Percentiles rank a stretch among this genome's conserved stretches.
These are phyloP conservation scores for Ophiostoma montium DNA, from an alignment of 2,329 filamentous ascomycete genomes.

Conservation along the genomic window DNA sequence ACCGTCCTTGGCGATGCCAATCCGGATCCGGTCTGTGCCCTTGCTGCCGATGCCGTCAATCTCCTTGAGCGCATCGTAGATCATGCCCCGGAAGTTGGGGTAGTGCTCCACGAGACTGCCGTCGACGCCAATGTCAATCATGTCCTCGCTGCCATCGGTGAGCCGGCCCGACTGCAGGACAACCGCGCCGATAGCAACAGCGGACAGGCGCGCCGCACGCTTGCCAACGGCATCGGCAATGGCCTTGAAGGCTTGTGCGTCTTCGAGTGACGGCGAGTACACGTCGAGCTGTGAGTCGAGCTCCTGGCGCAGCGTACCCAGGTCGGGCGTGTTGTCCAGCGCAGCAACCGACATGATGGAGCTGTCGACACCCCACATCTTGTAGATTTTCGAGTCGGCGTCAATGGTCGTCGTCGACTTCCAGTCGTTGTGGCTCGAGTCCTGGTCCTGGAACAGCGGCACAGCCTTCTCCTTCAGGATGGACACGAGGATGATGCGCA, in stretches of 20 bases:
- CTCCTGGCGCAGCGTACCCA: conserved; percentile 60
- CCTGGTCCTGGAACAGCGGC: conserved; percentile 62
- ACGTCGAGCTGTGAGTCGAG: conserved; percentile 66
- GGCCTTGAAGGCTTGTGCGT: conserved; percentile 76
- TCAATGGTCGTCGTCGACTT: conserved; percentile 56
- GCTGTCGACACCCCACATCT: conserved; percentile 82
- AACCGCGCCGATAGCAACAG: conserved; percentile 75
- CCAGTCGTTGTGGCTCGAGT: conserved; percentile 57
- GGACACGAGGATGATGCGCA: conserved; percentile 61
- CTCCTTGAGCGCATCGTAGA: conserved; percentile 65
- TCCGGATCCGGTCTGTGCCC: conserved; percentile 76
- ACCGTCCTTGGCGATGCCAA: conserved; percentile 94
- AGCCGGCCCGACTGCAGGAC: conserved; percentile 70
- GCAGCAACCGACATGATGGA: conserved; percentile 79
- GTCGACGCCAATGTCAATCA: conserved; percentile 84
- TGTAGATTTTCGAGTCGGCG: conserved; percentile 52
- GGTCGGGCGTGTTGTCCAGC: conserved; percentile 58
- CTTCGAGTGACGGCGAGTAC: conserved; percentile 62
- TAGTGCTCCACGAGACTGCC: conserved; percentile 93
- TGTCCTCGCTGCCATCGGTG: conserved; percentile 43
- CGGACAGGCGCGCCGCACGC: conserved; percentile 75
- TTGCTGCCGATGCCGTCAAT: conserved; percentile 63
- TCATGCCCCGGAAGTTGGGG: conserved; percentile 77
- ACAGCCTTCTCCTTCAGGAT: conserved; percentile 54
- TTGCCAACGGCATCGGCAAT: conserved; percentile 74